phyloP scores from a whole-genome alignment of 371 early-diverging fungal species.

The Fennellomyces sp. region DNA sequence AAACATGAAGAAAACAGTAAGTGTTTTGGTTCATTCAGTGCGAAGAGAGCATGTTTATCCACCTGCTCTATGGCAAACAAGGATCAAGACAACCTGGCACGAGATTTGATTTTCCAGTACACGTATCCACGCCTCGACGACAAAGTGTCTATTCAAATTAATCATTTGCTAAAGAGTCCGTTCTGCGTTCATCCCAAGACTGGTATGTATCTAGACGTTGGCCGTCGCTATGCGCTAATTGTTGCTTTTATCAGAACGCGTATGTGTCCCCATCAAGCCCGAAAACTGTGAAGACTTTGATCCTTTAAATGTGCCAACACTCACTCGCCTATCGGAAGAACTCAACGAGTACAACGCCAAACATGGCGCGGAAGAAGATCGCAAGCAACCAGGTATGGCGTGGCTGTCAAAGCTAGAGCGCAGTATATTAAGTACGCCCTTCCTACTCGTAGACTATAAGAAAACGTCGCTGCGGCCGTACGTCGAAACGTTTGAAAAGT shows the following conservation, averaged over 20 bases:
- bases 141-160: slow-evolving; percentile 89
- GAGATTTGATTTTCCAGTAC: slow-evolving; percentile 87
- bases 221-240: background rate
- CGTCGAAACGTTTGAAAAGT: slow-evolving; percentile 69
- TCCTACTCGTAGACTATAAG: slow-evolving; percentile 58
- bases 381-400: slow-evolving; percentile 39
- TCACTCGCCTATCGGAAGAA: slow-evolving; percentile 66
- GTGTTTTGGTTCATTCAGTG: background rate
- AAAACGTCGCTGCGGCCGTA: slow-evolving; percentile 66
- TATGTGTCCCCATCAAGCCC: slow-evolving; percentile 90
- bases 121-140: slow-evolving; percentile 95
- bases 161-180: slow-evolving; percentile 98
- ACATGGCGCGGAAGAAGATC: slow-evolving; percentile 18
- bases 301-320: slow-evolving; percentile 79
- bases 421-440: too few species aligned
- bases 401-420: too few species aligned
- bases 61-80: background rate
- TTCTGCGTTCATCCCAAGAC: slow-evolving; percentile 99
- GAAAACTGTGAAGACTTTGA: slow-evolving; percentile 80
- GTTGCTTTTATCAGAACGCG: slow-evolving; percentile 59
- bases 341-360: slow-evolving; percentile 44
- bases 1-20: slow-evolving; percentile 7
- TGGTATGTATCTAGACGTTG: slow-evolving; percentile 37
- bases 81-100: slow-evolving; percentile 24
- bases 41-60: background rate